Conservation (phyloP, 352 stramenopile species). For the Phytophthora macrochlamydospora region DNA sequence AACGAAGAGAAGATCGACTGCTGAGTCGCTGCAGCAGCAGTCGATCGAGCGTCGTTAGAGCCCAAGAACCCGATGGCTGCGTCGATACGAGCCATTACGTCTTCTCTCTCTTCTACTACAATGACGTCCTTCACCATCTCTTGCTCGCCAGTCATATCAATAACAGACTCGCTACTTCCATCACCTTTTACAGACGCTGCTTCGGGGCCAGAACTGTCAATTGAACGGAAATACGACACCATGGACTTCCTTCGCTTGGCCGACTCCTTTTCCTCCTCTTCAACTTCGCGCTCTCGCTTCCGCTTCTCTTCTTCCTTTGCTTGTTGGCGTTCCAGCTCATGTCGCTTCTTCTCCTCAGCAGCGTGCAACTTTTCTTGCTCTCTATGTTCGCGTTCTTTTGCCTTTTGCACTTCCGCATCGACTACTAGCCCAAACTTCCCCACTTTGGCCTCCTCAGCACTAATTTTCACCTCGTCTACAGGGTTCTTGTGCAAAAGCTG, state of each 20-base stretch:
- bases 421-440: slow-evolving; percentile 72
- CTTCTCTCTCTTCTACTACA: slow-evolving; percentile 17
- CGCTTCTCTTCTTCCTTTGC: slow-evolving; percentile 70
- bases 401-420: slow-evolving; percentile 68
- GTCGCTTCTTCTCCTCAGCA: slow-evolving; percentile 61
- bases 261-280: slow-evolving; percentile 48
- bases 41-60: background rate
- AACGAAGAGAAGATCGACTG: slow-evolving; percentile 35
- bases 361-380: slow-evolving; percentile 62
- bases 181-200: background rate
- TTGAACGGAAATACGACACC: slow-evolving; percentile 66
- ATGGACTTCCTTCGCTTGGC: slow-evolving; percentile 72
- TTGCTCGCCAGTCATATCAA: slow-evolving; percentile 26
- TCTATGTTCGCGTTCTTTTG: slow-evolving; percentile 56
- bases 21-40: background rate
- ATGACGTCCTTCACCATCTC: slow-evolving; percentile 3
- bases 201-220: slow-evolving; percentile 26
- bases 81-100: slow-evolving; percentile 66
- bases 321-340: slow-evolving; percentile 60
- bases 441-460: slow-evolving; percentile 80
- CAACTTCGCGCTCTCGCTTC: slow-evolving; percentile 54
- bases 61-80: slow-evolving; percentile 33
- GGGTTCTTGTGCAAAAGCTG: slow-evolving; percentile 68
- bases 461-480: slow-evolving; percentile 82
- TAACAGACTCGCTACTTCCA: slow-evolving; percentile 17